Evolutionary conservation across 352 stramenopile species (phyloP).

Genomic region (Saprolegnia diclina): DNA sequence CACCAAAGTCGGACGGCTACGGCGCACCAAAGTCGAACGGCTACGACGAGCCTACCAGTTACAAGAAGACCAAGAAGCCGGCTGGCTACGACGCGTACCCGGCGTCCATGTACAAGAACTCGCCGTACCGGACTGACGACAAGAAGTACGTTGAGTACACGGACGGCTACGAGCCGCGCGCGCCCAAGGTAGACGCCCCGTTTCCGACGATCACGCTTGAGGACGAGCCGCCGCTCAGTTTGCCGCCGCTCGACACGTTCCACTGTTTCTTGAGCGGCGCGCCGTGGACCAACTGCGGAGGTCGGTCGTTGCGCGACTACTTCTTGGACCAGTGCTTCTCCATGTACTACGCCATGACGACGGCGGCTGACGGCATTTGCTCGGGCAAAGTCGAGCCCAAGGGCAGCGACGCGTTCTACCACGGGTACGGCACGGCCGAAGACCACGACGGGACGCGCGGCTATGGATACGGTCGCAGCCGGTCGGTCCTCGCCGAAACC

Average conservation of each 20-base stretch:
- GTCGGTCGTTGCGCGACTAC: slow-evolving; percentile 14
- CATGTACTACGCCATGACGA: slow-evolving; percentile 12
- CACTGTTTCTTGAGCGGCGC: slow-evolving; percentile 22
- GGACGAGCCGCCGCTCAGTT: background rate
- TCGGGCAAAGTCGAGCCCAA: background rate
- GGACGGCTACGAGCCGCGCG: background rate
- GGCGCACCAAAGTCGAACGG: background rate
- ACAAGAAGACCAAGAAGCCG: background rate
- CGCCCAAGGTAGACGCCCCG: background rate
- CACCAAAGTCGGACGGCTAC: no score
- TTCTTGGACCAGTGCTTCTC: slow-evolving; percentile 24
- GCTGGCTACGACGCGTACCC: slow-evolving; percentile 4
- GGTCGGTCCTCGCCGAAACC: no score
- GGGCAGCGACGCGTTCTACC: background rate
- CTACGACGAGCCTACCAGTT: background rate
- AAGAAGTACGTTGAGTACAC: background rate
- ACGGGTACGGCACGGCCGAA: background rate
- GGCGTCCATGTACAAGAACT: slow-evolving; percentile 6
- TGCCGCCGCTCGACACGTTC: background rate
- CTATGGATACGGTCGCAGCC: background rate
- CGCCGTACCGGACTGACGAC: background rate
- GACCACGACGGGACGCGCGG: background rate
- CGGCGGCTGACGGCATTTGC: slow-evolving; percentile 8
- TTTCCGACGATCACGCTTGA: slow-evolving; percentile 19
- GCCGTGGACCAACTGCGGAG: slow-evolving; percentile 24